Percentiles rank a stretch among this genome's conserved stretches.
These are phyloP conservation scores for Lodderomyces parapsilosis DNA, from an alignment of 1,139 yeast species.

Conservation along the genomic window DNA sequence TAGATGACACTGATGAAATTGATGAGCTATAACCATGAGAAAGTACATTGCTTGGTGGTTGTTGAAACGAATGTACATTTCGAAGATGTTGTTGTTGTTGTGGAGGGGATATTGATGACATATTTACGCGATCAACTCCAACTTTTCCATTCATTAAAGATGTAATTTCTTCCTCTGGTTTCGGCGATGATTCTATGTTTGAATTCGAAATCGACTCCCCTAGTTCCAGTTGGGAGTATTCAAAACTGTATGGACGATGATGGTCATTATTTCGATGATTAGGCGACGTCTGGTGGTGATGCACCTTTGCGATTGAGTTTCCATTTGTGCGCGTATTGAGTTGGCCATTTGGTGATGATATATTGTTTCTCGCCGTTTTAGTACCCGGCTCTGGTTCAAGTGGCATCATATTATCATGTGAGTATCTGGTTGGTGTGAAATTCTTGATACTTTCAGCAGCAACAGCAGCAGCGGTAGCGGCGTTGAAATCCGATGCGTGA, in stretches of 20 bases:
- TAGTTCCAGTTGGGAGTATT: constrained; percentile 1
- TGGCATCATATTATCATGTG: background rate
- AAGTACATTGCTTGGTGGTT: constrained; percentile 7
- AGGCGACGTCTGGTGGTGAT: background rate
- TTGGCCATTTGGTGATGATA: background rate
- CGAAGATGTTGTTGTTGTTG: constrained; percentile 1
- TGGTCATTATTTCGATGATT: background rate
- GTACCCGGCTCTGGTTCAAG: background rate
- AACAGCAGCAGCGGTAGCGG: too few species aligned
- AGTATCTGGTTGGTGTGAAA: background rate
- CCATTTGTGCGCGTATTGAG: background rate
- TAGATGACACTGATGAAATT: constrained; percentile 11
- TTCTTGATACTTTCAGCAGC: constrained; percentile 1
- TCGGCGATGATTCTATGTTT: background rate
- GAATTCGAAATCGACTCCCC: background rate
- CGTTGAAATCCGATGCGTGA: background rate
- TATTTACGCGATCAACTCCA: background rate
- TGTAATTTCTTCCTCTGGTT: background rate
- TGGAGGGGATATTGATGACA: background rate
- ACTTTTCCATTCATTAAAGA: background rate
- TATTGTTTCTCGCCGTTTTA: background rate
- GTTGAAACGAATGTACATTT: constrained; percentile 5
- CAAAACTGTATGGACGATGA: background rate
- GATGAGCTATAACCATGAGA: constrained; percentile 11
- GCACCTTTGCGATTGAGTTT: background rate